Evolutionary conservation across 495 filamentous ascomycete species (phyloP), one percentile per base, ranked within the genome.

Genomic region (Aspergillus heteromorphus): DNA sequence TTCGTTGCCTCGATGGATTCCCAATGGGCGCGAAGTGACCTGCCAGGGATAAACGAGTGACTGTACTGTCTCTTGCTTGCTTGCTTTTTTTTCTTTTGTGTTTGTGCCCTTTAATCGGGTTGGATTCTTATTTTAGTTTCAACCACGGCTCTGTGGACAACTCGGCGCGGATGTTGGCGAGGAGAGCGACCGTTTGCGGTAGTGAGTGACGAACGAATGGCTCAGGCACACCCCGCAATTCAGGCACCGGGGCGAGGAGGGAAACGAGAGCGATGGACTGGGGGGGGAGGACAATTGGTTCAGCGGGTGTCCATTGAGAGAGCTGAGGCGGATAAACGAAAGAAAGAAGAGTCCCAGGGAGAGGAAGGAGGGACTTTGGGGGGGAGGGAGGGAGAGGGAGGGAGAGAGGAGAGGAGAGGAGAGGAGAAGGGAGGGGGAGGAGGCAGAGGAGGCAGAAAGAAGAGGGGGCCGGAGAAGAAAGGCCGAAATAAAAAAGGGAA

Each of bases 161-260:
- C 11, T 38, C 34, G n/a, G 34, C 11, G 34, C 11, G n/a, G 34
- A 40, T 54, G 34, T 20, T 29, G 21, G 19, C 42, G 42, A 18
- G 61, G 54, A 64, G 56, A 60, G 60, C 68, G 65, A 72, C 69
- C 68, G 71, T 71, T 72, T 72, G 71, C 71, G 69, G 71, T 52
- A 56, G 51, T 45, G 57, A 60, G 41, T 65, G 65, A 71, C 59
- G 61, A 66, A 60, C 31, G 17, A 58, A 45, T 53, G 49, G 45
- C 36, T n/a, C 3, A 53, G 42, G 55, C 54, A 25, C 47, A 57
- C 58, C 58, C 60, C 59, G 55, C 62, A 58, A 42, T 54, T 62
- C 47, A 25, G 47, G 50, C 31, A 53, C 34, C 34, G 13, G 13
- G 34, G 34, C 13, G 34, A 38, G 2, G 17, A 48, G 40, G 18